Conservation (phyloP, 257 asterid genomes). For the Nicotiana tabacum region DNA sequence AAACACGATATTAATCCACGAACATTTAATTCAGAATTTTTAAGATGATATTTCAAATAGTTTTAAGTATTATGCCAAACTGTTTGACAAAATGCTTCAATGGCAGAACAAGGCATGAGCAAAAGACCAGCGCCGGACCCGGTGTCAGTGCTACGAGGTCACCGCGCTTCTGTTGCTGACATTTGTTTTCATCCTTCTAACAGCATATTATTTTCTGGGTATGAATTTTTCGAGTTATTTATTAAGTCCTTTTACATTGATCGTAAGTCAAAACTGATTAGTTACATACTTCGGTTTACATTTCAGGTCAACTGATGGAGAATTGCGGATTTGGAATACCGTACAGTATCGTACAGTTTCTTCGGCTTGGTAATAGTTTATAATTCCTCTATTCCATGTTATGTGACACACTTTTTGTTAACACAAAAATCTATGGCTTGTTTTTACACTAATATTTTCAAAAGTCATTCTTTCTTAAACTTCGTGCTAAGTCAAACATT, state of each 20-base stretch:
- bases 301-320: slow-evolving; percentile 75
- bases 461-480: neutral
- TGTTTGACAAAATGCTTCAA: slow-evolving; percentile 45
- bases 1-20: neutral
- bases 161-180: slow-evolving; percentile 86
- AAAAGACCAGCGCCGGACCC: slow-evolving; percentile 89
- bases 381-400: neutral
- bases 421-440: neutral
- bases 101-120: slow-evolving; percentile 31
- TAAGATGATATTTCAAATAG: neutral
- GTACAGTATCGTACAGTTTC: slow-evolving; percentile 71
- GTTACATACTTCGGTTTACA: neutral
- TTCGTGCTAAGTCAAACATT: neutral
- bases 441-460: neutral
- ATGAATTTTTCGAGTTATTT: neutral
- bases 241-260: neutral
- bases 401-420: neutral
- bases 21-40: neutral
- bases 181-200: slow-evolving; percentile 73
- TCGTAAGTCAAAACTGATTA: neutral
- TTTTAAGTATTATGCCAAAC: neutral
- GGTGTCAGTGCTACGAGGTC: slow-evolving; percentile 87
- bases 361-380: slow-evolving; percentile 50
- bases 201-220: slow-evolving; percentile 61
- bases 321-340: slow-evolving; percentile 78